Evolutionary conservation across 768 basidiomycete species (phyloP).

Genomic region (Xerocomellus chrysenteron): DNA sequence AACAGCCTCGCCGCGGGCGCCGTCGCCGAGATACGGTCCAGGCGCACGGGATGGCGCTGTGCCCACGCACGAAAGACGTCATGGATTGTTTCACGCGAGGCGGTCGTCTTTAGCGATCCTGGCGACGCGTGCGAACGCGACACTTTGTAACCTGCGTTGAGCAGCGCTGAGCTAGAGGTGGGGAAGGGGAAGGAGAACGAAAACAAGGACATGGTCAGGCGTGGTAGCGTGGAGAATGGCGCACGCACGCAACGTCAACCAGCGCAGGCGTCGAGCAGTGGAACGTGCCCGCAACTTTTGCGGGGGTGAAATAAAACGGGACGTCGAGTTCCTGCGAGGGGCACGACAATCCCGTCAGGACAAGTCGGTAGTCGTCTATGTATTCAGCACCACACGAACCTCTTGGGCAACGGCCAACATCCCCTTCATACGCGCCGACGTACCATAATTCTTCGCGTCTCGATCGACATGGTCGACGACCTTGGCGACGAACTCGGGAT

Average conservation of each 20-base stretch:
- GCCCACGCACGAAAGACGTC: conserved; percentile 88
- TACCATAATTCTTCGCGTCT: conserved; percentile 68
- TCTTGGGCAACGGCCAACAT: conserved; percentile 92
- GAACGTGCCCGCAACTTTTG: conserved; percentile 75
- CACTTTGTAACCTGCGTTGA: conserved; percentile 80
- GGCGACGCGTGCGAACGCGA: conserved; percentile 89
- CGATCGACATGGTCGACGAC: conserved; percentile 72
- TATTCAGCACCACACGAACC: too few relatives aligned
- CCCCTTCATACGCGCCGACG: conserved; percentile 83
- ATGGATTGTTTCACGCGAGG: conserved; percentile 65
- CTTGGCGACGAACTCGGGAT: conserved; percentile 66
- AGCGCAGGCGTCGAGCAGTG: conserved; percentile 78
- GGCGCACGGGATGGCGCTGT: conserved; percentile 76
- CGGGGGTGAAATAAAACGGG: conserved; percentile 89
- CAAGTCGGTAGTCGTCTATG: too few relatives aligned
- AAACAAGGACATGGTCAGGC: neutral
- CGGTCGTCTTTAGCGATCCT: conserved; percentile 91
- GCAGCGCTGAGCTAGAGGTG: conserved; percentile 71
- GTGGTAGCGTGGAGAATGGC: neutral
- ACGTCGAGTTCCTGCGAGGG: conserved; percentile 61
- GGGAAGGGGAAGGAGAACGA: neutral
- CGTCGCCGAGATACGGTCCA: conserved; percentile 73
- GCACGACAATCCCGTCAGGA: neutral
- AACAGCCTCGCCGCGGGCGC: conserved; percentile 73
- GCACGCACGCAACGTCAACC: conserved; percentile 68